phyloP scores from a whole-genome alignment of 495 filamentous ascomycete species.

The Penicillium riverlandense region DNA sequence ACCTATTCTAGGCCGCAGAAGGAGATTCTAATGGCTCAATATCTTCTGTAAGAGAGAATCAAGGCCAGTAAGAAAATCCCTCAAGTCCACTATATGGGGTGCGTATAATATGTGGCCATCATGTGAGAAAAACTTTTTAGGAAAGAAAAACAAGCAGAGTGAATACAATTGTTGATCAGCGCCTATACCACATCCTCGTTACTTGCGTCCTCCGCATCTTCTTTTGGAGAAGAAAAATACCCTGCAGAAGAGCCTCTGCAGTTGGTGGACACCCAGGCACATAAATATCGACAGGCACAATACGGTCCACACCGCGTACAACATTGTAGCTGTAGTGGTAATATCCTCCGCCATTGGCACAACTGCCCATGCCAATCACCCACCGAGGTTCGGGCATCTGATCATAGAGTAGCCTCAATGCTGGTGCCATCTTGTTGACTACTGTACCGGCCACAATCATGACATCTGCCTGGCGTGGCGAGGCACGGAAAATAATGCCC shows the following conservation, averaged over 20 bases:
- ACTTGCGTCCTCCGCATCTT: constrained; percentile 78
- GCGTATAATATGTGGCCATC: no score
- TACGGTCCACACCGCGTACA: constrained; percentile 83
- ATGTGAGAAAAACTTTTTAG: no score
- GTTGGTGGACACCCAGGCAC: constrained; percentile 94
- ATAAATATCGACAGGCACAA: constrained; percentile 94
- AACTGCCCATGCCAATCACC: constrained; percentile 92
- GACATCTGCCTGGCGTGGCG: constrained; percentile 89
- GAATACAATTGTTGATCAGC: constrained; percentile 7
- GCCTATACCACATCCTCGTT: constrained; percentile 46
- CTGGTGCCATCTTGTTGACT: constrained; percentile 97
- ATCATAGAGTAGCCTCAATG: constrained; percentile 90
- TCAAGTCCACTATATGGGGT: background rate
- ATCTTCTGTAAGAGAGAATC: background rate
- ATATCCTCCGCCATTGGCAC: constrained; percentile 94
- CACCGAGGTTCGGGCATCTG: constrained; percentile 97
- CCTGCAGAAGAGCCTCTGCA: constrained; percentile 88
- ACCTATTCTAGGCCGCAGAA: no score
- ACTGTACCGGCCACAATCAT: constrained; percentile 97
- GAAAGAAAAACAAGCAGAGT: no score
- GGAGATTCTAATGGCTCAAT: no score
- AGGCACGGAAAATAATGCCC: constrained; percentile 95
- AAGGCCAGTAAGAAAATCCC: background rate
- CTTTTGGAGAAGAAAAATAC: constrained; percentile 87
- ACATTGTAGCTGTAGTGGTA: constrained; percentile 97